Base-by-base conservation (phyloP, 768 basidiomycete genomes). In the Mycena rosella region DNA sequence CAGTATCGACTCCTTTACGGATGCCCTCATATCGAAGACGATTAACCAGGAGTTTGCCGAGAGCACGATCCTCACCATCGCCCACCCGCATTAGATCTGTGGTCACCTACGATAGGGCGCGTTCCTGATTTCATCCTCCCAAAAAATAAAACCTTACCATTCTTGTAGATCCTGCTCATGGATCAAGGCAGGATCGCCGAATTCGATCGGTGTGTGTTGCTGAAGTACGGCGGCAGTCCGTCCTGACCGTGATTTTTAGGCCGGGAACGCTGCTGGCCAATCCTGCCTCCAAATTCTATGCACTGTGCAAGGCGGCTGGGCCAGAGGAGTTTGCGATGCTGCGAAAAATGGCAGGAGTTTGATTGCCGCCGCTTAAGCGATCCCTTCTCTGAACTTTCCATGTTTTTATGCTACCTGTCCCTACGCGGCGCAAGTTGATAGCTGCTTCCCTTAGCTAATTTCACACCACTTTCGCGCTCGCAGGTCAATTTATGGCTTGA, bases 21-120 rank as follows among this genome's bases (percentile, higher is more conserved):
- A 96, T 75, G 94, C 95, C 74, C 83, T 96, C 8, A 96, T 94
- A 72, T 85, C 91, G 38, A 91, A 91, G 74, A 93, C 92, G 1
- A 94, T 94, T 45, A 79, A 91, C 80, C 86, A 90, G 92, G 89
- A 91, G 79, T 95, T 95, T 68, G 87, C 89, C 3, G 85, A 89
- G 13, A 93, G 91, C 76, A 96, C 93, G 0, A 92, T 94, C 65
- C 79, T 95, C 38, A 95, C 92, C 1, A 94, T 95, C 60, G 93
- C 93, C 8, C 94, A 95, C 78, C n/a, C 87, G 90, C 20, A 80
- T 93, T 61, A 84, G 90, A 6, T 91, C 91, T 6, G 90, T 93
- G 60, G 93, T 95, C 63, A 91, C 94, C 73, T 95, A 95, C 72
- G 91, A 95, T 76, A 86, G 88, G 70, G 91, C 91, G 44, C 44